Conservation (phyloP, 164 flowering plant genomes). For the Protea cynaroides region DNA sequence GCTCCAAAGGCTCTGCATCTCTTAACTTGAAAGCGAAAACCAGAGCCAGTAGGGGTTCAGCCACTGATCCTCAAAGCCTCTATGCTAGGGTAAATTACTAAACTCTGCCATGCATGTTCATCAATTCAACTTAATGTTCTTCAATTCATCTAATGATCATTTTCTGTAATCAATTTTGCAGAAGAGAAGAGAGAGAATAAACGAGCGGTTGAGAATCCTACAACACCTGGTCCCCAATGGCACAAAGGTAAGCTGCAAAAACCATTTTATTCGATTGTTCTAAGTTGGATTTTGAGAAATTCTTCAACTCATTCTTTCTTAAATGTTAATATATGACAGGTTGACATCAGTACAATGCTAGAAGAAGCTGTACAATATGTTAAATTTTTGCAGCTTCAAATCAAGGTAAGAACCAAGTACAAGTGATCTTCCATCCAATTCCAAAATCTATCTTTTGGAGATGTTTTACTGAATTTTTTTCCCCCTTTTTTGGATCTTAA, state of each 20-base stretch:
- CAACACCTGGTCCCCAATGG: slow-evolving; percentile 93
- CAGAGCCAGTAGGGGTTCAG: slow-evolving; percentile 71
- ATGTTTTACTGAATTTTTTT: no score
- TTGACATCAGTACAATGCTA: slow-evolving; percentile 97
- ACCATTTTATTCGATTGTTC: neutral
- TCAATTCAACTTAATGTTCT: neutral
- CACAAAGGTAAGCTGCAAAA: slow-evolving; percentile 56
- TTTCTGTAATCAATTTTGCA: slow-evolving; percentile 34
- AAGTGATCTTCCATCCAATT: neutral
- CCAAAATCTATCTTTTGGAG: no score
- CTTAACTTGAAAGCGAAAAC: slow-evolving; percentile 34
- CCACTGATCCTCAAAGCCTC: slow-evolving; percentile 95
- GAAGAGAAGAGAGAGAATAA: slow-evolving; percentile 87
- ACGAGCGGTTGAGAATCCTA: slow-evolving; percentile 70
- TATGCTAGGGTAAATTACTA: slow-evolving; percentile 89
- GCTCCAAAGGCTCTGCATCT: no score
- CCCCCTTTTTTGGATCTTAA: slow-evolving; percentile 52
- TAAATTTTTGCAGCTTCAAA: slow-evolving; percentile 93
- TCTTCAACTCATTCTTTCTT: neutral
- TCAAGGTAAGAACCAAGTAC: slow-evolving; percentile 54
- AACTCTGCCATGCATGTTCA: neutral
- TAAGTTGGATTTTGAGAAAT: neutral
- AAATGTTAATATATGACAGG: slow-evolving; percentile 36
- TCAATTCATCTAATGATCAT: neutral
- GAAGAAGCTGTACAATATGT: slow-evolving; percentile 98